phyloP scores from a whole-genome alignment of 192 early-diverging fungal genomes.

The Phycomyces blakesleeanus region DNA sequence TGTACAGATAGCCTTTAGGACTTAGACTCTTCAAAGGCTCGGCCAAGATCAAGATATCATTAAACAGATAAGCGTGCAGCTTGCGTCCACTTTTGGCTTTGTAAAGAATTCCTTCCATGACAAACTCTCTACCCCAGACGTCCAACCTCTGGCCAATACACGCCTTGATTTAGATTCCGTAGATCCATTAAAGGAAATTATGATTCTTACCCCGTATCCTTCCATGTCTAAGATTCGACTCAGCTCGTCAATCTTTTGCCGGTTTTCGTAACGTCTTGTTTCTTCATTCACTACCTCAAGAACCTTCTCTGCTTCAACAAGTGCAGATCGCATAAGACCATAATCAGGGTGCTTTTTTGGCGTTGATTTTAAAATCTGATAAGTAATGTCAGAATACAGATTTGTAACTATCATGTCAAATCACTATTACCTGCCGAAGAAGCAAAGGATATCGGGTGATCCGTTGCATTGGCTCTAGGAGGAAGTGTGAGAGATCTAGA shows the following conservation, averaged over 20 bases:
- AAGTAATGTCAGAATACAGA: background rate
- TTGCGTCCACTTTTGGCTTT: slow-evolving; percentile 80
- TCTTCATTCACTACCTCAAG: slow-evolving; percentile 85
- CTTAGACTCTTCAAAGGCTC: slow-evolving; percentile 39
- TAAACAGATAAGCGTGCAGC: slow-evolving; percentile 69
- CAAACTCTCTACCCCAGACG: slow-evolving; percentile 54
- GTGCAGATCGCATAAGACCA: slow-evolving; percentile 55
- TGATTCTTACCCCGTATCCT: slow-evolving; percentile 38
- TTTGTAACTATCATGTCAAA: background rate
- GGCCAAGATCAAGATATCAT: slow-evolving; percentile 66
- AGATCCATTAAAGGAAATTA: no score
- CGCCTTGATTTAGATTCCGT: no score
- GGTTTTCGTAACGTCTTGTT: slow-evolving; percentile 57
- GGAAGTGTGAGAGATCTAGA: slow-evolving; percentile 73
- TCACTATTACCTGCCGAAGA: slow-evolving; percentile 58
- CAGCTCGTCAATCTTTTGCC: slow-evolving; percentile 56
- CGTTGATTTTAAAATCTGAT: slow-evolving; percentile 72
- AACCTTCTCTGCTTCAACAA: slow-evolving; percentile 61
- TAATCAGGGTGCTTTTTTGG: slow-evolving; percentile 77
- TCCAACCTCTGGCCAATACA: slow-evolving; percentile 44
- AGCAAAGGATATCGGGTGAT: slow-evolving; percentile 91
- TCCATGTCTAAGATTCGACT: slow-evolving; percentile 57
- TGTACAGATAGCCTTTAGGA: slow-evolving; percentile 38
- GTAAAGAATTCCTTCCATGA: slow-evolving; percentile 65
- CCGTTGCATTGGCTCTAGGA: slow-evolving; percentile 90